Base-by-base conservation (phyloP, 768 basidiomycete genomes). In the Tylopilus sp. region DNA sequence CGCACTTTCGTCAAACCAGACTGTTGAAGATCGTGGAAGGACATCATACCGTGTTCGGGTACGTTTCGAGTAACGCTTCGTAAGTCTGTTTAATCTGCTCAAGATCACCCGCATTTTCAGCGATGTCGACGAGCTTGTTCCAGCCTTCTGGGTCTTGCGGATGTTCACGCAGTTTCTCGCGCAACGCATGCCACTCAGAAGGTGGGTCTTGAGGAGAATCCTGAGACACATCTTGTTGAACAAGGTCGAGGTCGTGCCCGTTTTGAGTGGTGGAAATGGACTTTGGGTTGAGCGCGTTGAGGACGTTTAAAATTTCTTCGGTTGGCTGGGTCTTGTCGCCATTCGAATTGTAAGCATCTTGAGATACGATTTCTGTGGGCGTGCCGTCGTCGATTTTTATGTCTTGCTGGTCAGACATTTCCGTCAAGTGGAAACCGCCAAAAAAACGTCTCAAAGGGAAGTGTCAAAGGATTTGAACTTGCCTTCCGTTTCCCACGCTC, bases 31-130 rank as follows among this genome's bases (percentile, higher is more conserved):
- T 9, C 51, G 66, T 58, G 51, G 55, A 52, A 47, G 50, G 50
- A 52, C 51, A 57, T 82, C 89, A 76, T 73, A 98, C 94, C 60
- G 88, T 92, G 69, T 95, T 95, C 18, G 95, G 95, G 68, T 90
- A 95, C 46, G 83, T 83, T 63, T 84, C 81, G 50, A 95, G 78
- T 57, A 98, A 74, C 38, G 79, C 84, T 62, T 92, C 88, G 68
- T 91, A 98, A 15, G 88, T 82, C 40, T 81, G 78, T 55, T 90
- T 82, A 57, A 95, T 85, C 67, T 83, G 84, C 46, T 85, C 80
- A 57, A 92, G 79, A 63, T 95, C 88, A 55, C 83, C 85, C 31
- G 80, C 81, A 51, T 77, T 74, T 71, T 95, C 86, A 31, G 91
- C 86, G 55, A 88, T 72, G 43, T 84, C 79, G 60, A 97, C 79